Base-by-base conservation (phyloP, 225 moss, liverwort and hornwort species). In the Pleurozium schreberi region DNA sequence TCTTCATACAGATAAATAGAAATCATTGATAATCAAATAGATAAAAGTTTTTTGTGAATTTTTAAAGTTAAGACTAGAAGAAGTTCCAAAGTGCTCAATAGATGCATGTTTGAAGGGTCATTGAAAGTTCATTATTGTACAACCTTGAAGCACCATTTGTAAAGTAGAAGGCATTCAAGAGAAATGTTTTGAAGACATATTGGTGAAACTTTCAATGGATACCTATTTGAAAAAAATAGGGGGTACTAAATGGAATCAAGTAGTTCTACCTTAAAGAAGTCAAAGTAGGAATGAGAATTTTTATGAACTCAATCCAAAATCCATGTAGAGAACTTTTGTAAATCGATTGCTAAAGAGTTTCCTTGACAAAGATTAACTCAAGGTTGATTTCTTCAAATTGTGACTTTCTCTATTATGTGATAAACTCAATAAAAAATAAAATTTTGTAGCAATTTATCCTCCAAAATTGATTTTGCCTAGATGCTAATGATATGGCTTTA, bases 281-380 rank as follows among this genome's bases (percentile, higher is more conserved):
- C 10, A 43, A 16, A 43, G 28, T 71, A 70, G 25, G 26, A 70
- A 69, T 40, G 69, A 69, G 0, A 1, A 14, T 70, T 70, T 70
- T 14, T 1, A 71, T 1, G 0, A 38, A 43, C 27, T 43, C 5
- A 0, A 0, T 28, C 1, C 3, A 43, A 25, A 45, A 43, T 43
- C 5, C 26, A 71, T 0, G 0, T 9, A 0, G 7, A 15, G 8
- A 71, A 5, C 3, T 15, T 42, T 40, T 26, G 14, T 27, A 9
- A 1, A 43, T 69, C 0, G 0, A 0, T 69, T 0, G 0, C 0
- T 42, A 2, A 43, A 26, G 8, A 43, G 2, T 15, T 42, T 71
- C 43, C 14, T 71, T 5, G 0, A 40, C 40, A 71, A 43, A 71
- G 27, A 42, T 9, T 0, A 0, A n/a, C n/a, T n/a, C n/a, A n/a